Evolutionary conservation across 2,329 filamentous ascomycete genomes (phyloP).

Genomic region (Trichoderma aggressivum): DNA sequence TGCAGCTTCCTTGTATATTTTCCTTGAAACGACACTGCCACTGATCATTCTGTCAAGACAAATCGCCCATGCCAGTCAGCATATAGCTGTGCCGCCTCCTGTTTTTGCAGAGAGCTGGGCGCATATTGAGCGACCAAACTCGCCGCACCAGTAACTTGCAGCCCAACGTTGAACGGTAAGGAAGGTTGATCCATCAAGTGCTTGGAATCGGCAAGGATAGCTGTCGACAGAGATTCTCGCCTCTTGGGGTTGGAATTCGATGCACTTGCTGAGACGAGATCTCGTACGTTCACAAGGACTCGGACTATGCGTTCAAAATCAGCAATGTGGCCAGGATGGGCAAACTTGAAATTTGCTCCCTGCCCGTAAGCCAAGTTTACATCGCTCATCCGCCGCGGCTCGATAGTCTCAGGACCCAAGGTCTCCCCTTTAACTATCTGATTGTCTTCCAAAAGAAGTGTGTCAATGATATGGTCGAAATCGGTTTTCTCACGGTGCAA

Average conservation of each 20-base stretch:
- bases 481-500: slow-evolving; percentile 1
- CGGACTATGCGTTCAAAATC: not conserved
- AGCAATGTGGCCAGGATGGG: not conserved
- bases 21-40: not conserved
- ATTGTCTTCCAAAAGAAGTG: not conserved
- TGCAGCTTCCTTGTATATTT: not conserved
- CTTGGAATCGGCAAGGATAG: not conserved
- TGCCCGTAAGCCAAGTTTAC: not conserved
- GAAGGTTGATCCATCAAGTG: not conserved
- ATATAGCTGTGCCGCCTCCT: not conserved
- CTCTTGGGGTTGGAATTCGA: not conserved
- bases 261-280: not conserved
- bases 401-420: not conserved
- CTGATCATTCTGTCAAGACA: not conserved
- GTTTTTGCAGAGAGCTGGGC: not conserved
- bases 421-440: not conserved
- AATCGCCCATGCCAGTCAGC: not conserved
- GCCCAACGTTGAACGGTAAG: not conserved
- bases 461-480: slow-evolving; percentile 13
- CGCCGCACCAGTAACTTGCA: not conserved
- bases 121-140: slow-evolving; percentile 3
- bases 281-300: not conserved
- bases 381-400: too few species aligned
- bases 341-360: not conserved
- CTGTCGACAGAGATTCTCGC: not conserved